Evolutionary conservation across 116 monocot genomes (phyloP), one percentile per base, ranked within the genome.

Genomic region (Dioscorea cayenensis): DNA sequence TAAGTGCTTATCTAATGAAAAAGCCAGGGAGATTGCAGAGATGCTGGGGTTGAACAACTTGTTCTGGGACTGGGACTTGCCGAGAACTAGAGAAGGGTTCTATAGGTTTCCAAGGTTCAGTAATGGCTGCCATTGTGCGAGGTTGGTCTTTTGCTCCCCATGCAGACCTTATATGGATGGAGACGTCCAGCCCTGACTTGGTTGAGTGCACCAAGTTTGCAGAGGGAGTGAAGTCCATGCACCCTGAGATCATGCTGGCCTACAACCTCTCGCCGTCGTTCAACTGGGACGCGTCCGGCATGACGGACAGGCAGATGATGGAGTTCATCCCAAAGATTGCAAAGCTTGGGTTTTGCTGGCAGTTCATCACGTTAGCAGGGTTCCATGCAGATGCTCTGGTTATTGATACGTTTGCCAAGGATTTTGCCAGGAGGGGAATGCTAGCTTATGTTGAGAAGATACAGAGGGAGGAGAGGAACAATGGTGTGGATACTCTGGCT

Each of bases 11-110:
- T 80, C 92, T 23, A 71, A 81, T 66, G 89, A 95, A 35, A 76
- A 87, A 22, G 83, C 65, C 16, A 64, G 85, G 10, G 92, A 81
- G 29, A 65, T 84, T 17, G 95, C 92, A 0, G 76, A 70, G 38
- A 52, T 66, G 68, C 74, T 95, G 14, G 95, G 95, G 7, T 27
- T 84, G 1, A 67, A 67, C 22, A 70, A 83, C 70, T 22, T 92
- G 6, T 89, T 91, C 83, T 95, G 91, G 92, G 92, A 95, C 87
- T 95, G 95, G 92, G 95, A 95, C 75, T 28, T 89, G 69, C 92
- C 95, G 1, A 79, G 95, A 28, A 95, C 95, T 37, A 35, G 92
- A 16, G 95, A 95, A 71, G 95, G 95, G 0, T 95, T 92, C 77
- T 95, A 95, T 71, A 70, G 94, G 25, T 89, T 89, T 76, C 48